These are phyloP conservation scores for Juglanconis oblonga DNA, from an alignment of 2,329 filamentous ascomycete genomes.

Conservation along the genomic window DNA sequence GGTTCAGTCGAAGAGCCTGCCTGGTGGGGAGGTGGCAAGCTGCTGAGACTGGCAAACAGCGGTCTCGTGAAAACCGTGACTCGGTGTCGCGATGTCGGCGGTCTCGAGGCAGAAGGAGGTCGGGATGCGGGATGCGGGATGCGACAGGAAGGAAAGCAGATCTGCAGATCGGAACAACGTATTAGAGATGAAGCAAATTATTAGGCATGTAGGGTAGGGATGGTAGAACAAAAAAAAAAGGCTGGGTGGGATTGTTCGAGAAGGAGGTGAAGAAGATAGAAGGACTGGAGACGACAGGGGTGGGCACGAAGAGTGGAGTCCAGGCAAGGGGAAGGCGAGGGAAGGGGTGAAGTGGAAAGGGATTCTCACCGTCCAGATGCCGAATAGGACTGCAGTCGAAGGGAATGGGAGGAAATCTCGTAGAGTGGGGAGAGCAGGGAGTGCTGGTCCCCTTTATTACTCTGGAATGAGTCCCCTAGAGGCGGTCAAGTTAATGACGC, in stretches of 20 bases:
- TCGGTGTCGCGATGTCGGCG: background rate
- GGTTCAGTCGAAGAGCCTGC: constrained; percentile 6
- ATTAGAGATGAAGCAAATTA: constrained; percentile 6
- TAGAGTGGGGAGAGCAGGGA: constrained; percentile 19
- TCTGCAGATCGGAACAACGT: constrained; percentile 3
- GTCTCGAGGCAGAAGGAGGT: constrained; percentile 1
- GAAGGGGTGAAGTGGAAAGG: constrained; percentile 9
- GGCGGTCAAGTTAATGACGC: constrained; percentile 18
- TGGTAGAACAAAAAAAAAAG: background rate
- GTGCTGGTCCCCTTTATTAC: constrained; percentile 19
- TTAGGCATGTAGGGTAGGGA: constrained; percentile 1
- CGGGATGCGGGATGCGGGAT: background rate
- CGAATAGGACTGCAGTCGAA: constrained; percentile 8
- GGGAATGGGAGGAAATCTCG: constrained; percentile 18
- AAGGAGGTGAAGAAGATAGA: background rate
- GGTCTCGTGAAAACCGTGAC: background rate
- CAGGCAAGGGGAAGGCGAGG: background rate
- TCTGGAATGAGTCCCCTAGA: constrained; percentile 18
- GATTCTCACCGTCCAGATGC: constrained; percentile 14
- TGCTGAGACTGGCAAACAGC: background rate
- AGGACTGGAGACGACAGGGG: background rate
- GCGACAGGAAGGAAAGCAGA: constrained; percentile 11
- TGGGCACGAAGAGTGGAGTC: background rate
- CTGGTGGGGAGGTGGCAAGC: constrained; percentile 8
- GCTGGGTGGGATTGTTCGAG: background rate